phyloP scores from a whole-genome alignment of 768 basidiomycete genomes.

The Chalciporus piperatus region DNA sequence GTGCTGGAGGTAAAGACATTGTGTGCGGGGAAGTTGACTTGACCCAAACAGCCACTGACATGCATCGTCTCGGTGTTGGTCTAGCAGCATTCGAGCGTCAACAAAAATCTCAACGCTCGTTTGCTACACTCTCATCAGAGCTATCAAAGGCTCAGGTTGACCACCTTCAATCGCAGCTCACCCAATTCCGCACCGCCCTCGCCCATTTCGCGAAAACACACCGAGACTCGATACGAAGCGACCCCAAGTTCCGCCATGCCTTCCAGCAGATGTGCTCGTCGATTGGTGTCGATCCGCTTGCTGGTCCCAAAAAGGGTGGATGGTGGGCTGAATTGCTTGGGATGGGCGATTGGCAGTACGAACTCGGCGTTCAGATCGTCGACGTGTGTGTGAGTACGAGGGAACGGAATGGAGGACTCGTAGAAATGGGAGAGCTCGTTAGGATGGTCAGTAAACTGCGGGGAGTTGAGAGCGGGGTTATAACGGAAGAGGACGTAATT shows the following conservation, averaged over 20 bases:
- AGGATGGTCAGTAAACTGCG: conserved; percentile 75
- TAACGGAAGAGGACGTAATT: conserved; percentile 84
- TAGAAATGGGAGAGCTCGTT: conserved; percentile 84
- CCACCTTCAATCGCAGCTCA: conserved; percentile 76
- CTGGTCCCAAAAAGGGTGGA: conserved; percentile 79
- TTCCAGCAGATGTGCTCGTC: conserved; percentile 96
- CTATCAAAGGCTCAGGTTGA: conserved; percentile 76
- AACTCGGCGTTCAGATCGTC: conserved; percentile 93
- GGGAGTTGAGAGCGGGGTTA: conserved; percentile 59
- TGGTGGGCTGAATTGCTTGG: conserved; percentile 91
- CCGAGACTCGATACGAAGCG: conserved; percentile 75
- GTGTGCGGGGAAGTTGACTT: background rate
- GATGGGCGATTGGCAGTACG: conserved; percentile 93
- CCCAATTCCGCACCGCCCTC: conserved; percentile 80
- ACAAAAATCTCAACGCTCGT: conserved; percentile 76
- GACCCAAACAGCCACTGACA: conserved; percentile 25
- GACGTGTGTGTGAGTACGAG: conserved; percentile 87
- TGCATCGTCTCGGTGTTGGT: conserved; percentile 80
- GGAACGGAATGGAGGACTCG: conserved; percentile 88
- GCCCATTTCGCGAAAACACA: conserved; percentile 79
- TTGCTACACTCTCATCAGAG: conserved; percentile 74
- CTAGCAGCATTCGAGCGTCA: conserved; percentile 90
- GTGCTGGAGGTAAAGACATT: conserved; percentile 68
- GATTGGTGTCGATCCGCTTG: conserved; percentile 93
- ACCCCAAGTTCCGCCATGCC: conserved; percentile 84